phyloP scores from a whole-genome alignment of 768 basidiomycete genomes.

The Mycena rebaudengoi region DNA sequence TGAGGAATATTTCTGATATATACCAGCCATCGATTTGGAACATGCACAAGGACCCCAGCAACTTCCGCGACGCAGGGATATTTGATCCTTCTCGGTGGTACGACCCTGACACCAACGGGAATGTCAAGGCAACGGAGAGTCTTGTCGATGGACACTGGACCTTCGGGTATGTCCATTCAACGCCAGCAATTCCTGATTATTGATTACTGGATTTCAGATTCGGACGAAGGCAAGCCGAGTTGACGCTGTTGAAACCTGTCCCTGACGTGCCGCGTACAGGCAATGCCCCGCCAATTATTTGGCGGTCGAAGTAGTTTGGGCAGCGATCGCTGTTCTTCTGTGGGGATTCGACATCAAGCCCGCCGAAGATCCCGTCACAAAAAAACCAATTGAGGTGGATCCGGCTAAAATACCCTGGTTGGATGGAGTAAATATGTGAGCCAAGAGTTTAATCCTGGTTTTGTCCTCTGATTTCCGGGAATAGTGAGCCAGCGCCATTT shows the following conservation, averaged over 20 bases:
- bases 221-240: background rate
- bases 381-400: background rate
- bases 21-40: slow-evolving; percentile 1
- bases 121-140: background rate
- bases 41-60: slow-evolving; percentile 1
- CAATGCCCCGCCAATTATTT: slow-evolving; percentile 4
- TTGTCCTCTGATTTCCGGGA: background rate
- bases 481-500: background rate
- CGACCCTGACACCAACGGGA: background rate
- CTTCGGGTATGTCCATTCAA: background rate
- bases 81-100: slow-evolving; percentile 4
- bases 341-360: background rate
- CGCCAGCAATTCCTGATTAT: background rate
- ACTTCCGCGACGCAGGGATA: background rate
- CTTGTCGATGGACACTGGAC: background rate
- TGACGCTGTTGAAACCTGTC: background rate
- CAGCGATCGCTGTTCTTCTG: background rate
- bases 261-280: background rate
- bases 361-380: background rate
- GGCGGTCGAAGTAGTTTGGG: background rate
- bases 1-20: background rate
- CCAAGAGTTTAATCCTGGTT: background rate
- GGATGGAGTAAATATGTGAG: slow-evolving; percentile 4
- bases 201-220: background rate
- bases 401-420: background rate